These are phyloP conservation scores for Petunia secreta DNA, from an alignment of 257 asterid species.

Conservation along the genomic window DNA sequence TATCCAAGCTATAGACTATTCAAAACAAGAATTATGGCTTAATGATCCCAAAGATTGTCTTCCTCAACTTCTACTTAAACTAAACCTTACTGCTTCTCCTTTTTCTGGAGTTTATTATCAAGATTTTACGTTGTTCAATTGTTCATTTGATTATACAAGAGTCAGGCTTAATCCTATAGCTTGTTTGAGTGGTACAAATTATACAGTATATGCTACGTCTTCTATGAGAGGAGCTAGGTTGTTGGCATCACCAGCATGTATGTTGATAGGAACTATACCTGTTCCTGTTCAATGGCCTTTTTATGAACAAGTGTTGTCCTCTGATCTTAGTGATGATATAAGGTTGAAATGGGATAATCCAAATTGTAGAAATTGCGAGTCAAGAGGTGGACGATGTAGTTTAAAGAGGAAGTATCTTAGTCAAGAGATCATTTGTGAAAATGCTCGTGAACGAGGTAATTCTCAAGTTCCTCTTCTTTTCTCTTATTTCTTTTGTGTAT, in stretches of 20 bases:
- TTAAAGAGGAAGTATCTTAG: slow-evolving; percentile 29
- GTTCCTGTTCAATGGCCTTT: slow-evolving; percentile 58
- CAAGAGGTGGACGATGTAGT: slow-evolving; percentile 49
- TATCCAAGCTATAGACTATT: slow-evolving; percentile 48
- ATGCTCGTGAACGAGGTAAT: slow-evolving; percentile 36
- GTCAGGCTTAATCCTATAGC: slow-evolving; percentile 39
- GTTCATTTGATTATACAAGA: slow-evolving; percentile 39
- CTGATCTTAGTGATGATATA: slow-evolving; percentile 51
- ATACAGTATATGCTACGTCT: slow-evolving; percentile 54
- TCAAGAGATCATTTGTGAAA: slow-evolving; percentile 41
- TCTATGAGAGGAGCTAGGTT: slow-evolving; percentile 25
- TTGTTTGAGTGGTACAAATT: slow-evolving; percentile 53
- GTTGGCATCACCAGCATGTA: slow-evolving; percentile 39
- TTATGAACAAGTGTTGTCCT: slow-evolving; percentile 40
- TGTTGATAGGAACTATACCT: slow-evolving; percentile 37
- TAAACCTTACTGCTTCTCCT: slow-evolving; percentile 62
- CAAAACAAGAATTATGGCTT: slow-evolving; percentile 50
- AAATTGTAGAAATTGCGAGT: slow-evolving; percentile 53
- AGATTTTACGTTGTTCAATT: slow-evolving; percentile 49
- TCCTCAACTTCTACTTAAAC: slow-evolving; percentile 47
- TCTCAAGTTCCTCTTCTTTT: background rate
- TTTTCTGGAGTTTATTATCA: slow-evolving; percentile 40
- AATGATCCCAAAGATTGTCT: slow-evolving; percentile 60
- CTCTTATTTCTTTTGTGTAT: too few relatives aligned
- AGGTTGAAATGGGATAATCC: slow-evolving; percentile 50